These are phyloP conservation scores for Pleurotus tuber-regium DNA, from an alignment of 768 basidiomycete genomes.

Conservation along the genomic window DNA sequence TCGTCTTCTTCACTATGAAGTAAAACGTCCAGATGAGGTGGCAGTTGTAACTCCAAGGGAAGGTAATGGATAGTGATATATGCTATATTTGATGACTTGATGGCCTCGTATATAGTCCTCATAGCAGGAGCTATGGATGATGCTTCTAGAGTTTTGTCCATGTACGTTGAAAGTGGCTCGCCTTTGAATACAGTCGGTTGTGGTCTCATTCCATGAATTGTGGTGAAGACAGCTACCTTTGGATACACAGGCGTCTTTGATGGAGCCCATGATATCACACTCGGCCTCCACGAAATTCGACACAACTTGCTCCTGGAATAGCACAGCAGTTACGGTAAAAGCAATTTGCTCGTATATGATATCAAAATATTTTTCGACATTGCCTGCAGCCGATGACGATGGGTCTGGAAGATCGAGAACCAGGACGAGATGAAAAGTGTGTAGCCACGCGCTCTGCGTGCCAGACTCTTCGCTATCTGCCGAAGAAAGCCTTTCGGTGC, in stretches of 20 bases:
- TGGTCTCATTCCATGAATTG: constrained; percentile 8
- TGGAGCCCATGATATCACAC: constrained; percentile 63
- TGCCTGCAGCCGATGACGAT: constrained; percentile 77
- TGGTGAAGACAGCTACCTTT: constrained; percentile 44
- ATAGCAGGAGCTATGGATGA: constrained; percentile 81
- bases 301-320: constrained; percentile 88
- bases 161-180: constrained; percentile 55
- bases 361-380: constrained; percentile 77
- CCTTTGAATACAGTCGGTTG: constrained; percentile 35
- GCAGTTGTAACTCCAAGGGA: constrained; percentile 83
- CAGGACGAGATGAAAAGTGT: constrained; percentile 83
- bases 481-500: constrained; percentile 27
- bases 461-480: constrained; percentile 27
- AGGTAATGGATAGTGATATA: constrained; percentile 77
- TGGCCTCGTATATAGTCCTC: constrained; percentile 73
- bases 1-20: constrained; percentile 64
- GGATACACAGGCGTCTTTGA: constrained; percentile 69
- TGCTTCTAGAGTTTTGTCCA: constrained; percentile 52
- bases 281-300: constrained; percentile 85
- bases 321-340: constrained; percentile 87
- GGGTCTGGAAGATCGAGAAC: constrained; percentile 91
- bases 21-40: constrained; percentile 72
- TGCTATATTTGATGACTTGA: constrained; percentile 74
- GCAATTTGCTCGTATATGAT: constrained; percentile 87
- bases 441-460: constrained; percentile 50